Conservation (phyloP, 1,284 basidiomycete species). For the Moniliophthora roreri region DNA sequence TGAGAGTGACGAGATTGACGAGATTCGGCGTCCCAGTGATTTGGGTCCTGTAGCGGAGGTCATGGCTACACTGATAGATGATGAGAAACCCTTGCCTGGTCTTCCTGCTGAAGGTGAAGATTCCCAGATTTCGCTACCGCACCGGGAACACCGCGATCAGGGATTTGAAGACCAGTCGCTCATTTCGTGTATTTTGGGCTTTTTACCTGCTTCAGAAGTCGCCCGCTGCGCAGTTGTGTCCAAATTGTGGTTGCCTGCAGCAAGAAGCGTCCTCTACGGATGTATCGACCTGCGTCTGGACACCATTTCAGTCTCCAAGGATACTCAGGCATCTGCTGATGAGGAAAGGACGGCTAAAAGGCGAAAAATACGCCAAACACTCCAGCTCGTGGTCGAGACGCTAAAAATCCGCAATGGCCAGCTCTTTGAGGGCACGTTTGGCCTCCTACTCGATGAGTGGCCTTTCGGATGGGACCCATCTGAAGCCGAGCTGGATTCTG, state of each 20-base stretch:
- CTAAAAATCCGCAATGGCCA: not conserved
- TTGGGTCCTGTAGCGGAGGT: slow-evolving; percentile 9
- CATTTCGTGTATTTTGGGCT: not conserved
- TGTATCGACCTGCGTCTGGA: slow-evolving; percentile 29
- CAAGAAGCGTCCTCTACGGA: slow-evolving; percentile 25
- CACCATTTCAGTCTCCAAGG: not conserved
- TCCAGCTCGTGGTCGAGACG: not conserved
- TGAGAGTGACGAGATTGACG: slow-evolving; percentile 8
- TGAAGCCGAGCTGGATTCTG: not conserved
- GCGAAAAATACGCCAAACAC: not conserved
- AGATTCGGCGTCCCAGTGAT: slow-evolving; percentile 12
- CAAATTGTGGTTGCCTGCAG: slow-evolving; percentile 24
- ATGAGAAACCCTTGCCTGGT: not conserved
- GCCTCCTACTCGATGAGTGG: slow-evolving; percentile 1
- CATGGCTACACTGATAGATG: not conserved
- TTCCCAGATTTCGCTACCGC: too few relatives aligned
- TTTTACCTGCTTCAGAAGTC: slow-evolving; percentile 22
- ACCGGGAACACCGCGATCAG: not conserved
- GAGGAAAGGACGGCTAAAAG: not conserved
- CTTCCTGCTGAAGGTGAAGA: not conserved
- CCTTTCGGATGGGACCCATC: not conserved
- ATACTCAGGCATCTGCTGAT: too few relatives aligned
- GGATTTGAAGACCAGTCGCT: not conserved
- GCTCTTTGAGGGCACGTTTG: not conserved
- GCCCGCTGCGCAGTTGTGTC: slow-evolving; percentile 24